Conservation (phyloP, 345 rosid species). For the Schrenkiella parvula region DNA sequence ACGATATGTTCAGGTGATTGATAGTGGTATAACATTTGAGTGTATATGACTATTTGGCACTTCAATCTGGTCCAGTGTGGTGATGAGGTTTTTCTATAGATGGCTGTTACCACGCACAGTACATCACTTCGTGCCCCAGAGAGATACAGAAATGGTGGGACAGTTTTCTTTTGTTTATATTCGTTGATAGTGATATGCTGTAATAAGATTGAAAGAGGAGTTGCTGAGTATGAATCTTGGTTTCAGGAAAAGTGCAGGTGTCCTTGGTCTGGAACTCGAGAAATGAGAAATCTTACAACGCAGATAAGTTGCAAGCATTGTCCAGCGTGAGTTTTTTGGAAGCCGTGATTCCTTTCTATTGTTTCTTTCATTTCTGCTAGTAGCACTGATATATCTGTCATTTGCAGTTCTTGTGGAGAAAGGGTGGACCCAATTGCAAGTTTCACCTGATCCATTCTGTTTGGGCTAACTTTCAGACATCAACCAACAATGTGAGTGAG, state of each 20-base stretch:
- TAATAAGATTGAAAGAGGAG: neutral
- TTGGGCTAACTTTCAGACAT: constrained; percentile 98
- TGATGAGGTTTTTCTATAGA: constrained; percentile 43
- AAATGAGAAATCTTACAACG: constrained; percentile 68
- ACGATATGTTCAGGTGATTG: constrained; percentile 81
- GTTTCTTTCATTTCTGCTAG: neutral
- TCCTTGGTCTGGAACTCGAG: constrained; percentile 90
- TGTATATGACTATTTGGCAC: neutral
- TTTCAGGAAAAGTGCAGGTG: constrained; percentile 83
- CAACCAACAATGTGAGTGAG: constrained; percentile 76
- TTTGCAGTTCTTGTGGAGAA: constrained; percentile 82
- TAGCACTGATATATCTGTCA: neutral
- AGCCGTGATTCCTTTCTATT: neutral
- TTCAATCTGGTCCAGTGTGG: constrained; percentile 1
- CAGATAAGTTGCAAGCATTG: constrained; percentile 66
- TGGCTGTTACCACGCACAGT: constrained; percentile 87
- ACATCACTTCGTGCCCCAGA: constrained; percentile 71
- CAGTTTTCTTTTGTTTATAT: constrained; percentile 1
- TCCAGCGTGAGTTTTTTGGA: constrained; percentile 51
- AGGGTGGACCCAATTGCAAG: constrained; percentile 66
- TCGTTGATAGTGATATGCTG: neutral
- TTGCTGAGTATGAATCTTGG: constrained; percentile 6
- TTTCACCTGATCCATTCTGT: constrained; percentile 69
- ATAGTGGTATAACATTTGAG: neutral
- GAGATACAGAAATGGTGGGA: constrained; percentile 77